Evolutionary conservation across 1,139 yeast genomes (phyloP).

Genomic region (Arxiozyma slooffiae): DNA sequence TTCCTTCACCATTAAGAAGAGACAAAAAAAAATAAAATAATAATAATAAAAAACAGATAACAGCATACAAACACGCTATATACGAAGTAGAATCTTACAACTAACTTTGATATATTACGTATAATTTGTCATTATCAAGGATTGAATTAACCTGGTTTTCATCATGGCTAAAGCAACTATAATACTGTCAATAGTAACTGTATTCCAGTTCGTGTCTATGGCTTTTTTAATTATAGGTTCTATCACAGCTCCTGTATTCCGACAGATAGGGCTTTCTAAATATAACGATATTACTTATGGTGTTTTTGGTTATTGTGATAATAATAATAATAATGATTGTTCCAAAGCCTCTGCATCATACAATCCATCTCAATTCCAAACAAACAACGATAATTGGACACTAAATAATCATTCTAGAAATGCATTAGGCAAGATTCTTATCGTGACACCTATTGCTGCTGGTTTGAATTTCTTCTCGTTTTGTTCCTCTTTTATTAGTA

Average conservation of each 20-base stretch:
- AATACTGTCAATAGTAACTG: conserved; percentile 24
- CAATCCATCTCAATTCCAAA: conserved; percentile 25
- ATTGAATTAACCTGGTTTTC: background rate
- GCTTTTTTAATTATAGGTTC: conserved; percentile 44
- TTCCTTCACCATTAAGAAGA: background rate
- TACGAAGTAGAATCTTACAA: background rate
- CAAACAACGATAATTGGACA: conserved; percentile 36
- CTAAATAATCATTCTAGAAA: conserved; percentile 51
- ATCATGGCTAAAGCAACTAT: conserved; percentile 8
- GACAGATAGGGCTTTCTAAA: conserved; percentile 40
- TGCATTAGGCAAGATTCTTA: conserved; percentile 58
- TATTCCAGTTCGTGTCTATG: conserved; percentile 34
- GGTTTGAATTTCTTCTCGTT: conserved; percentile 50
- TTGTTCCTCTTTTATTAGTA: conserved; percentile 30
- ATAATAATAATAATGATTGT: conserved; percentile 38
- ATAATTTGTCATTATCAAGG: background rate
- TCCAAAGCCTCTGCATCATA: conserved; percentile 45
- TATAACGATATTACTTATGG: conserved; percentile 58
- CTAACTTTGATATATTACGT: background rate
- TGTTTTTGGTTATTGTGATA: conserved; percentile 70
- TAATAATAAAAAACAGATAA: background rate
- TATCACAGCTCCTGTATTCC: conserved; percentile 56
- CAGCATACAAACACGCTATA: too few relatives aligned
- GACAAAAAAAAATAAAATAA: background rate
- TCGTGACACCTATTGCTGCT: conserved; percentile 74